These are phyloP conservation scores for Coemansia sp. DNA, from an alignment of 192 early-diverging fungal species.

Conservation along the genomic window DNA sequence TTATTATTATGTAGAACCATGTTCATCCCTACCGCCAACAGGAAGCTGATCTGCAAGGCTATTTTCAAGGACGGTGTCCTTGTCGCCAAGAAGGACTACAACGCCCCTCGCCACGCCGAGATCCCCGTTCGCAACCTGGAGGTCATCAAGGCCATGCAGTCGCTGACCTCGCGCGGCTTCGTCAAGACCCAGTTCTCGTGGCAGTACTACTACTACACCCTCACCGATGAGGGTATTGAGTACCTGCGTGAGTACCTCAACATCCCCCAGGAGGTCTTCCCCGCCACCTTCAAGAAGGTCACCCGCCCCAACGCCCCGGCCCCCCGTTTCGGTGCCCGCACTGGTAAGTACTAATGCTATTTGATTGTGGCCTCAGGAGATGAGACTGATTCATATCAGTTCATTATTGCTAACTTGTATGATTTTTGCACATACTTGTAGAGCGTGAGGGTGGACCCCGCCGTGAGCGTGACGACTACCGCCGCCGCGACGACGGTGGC, in stretches of 20 bases:
- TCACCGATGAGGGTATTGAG: slow-evolving; percentile 97
- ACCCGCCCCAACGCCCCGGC: slow-evolving; percentile 66
- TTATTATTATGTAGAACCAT: slow-evolving; percentile 65
- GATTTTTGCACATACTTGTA: slow-evolving; percentile 30
- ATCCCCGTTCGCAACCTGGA: slow-evolving; percentile 98
- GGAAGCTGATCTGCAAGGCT: slow-evolving; percentile 95
- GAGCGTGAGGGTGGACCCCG: slow-evolving; percentile 75
- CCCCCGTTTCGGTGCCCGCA: slow-evolving; percentile 66
- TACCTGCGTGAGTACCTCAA: slow-evolving; percentile 97
- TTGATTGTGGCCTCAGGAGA: background rate
- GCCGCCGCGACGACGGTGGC: slow-evolving; percentile 74
- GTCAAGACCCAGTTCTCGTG: slow-evolving; percentile 99
- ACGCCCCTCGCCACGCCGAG: slow-evolving; percentile 93
- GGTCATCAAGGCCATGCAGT: slow-evolving; percentile 99
- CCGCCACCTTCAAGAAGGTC: slow-evolving; percentile 96
- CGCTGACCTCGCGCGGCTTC: slow-evolving; percentile 88
- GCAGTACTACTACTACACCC: slow-evolving; percentile 99
- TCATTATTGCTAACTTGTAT: slow-evolving; percentile 2
- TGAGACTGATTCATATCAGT: slow-evolving; percentile 1
- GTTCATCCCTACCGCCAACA: slow-evolving; percentile 97
- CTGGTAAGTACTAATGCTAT: slow-evolving; percentile 61
- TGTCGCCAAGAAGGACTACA: slow-evolving; percentile 99
- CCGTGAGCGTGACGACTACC: slow-evolving; percentile 85
- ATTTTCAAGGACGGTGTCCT: slow-evolving; percentile 98
- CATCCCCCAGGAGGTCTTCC: slow-evolving; percentile 96